These are phyloP conservation scores for Pichia rugopelliculosa DNA, from an alignment of 805 yeast species.

Conservation along the genomic window DNA sequence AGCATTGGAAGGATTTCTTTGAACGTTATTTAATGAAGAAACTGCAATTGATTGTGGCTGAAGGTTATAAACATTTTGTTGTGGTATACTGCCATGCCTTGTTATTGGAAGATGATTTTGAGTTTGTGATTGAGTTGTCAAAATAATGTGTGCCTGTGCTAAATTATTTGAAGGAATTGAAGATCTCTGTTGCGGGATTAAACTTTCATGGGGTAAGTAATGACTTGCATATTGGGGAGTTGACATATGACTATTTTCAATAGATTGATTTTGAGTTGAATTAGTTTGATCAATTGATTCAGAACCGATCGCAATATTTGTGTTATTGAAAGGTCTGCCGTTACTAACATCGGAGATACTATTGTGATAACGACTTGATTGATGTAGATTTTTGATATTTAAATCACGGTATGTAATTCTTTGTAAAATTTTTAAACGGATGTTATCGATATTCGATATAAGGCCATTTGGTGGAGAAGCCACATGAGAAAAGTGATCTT, in stretches of 20 bases:
- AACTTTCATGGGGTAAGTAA: neutral
- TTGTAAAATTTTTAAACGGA: constrained; percentile 24
- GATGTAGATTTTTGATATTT: constrained; percentile 19
- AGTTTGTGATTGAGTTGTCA: neutral
- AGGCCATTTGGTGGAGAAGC: constrained; percentile 4
- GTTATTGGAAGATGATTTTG: neutral
- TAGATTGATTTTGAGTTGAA: neutral
- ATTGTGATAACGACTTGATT: constrained; percentile 6
- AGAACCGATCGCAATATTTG: too few relatives aligned
- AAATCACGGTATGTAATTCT: constrained; percentile 29
- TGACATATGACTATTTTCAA: neutral
- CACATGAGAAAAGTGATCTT: constrained; percentile 15
- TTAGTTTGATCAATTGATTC: neutral
- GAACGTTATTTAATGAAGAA: constrained; percentile 9
- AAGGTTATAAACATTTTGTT: neutral
- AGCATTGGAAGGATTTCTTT: constrained; percentile 16
- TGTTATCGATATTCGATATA: constrained; percentile 20
- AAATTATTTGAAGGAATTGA: neutral
- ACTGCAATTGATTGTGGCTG: constrained; percentile 5
- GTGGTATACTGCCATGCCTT: neutral
- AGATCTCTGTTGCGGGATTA: neutral
- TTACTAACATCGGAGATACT: neutral
- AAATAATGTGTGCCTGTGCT: neutral
- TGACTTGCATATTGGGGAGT: neutral
- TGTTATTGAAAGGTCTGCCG: neutral